phyloP scores from a whole-genome alignment of 1,284 basidiomycete genomes.

The Naganishia sp. region DNA sequence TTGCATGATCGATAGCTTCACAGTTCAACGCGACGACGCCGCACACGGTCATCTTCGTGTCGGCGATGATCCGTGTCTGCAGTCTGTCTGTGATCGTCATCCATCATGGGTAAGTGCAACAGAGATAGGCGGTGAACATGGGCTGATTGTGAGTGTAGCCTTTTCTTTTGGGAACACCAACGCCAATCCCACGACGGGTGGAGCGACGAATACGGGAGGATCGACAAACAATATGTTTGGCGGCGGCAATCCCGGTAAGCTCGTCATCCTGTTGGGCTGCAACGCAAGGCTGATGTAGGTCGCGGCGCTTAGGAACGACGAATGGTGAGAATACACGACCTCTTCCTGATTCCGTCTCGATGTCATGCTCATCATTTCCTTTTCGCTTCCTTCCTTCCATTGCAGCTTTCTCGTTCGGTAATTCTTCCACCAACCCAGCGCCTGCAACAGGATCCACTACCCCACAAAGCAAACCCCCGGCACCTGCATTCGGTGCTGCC shows the following conservation, averaged over 20 bases:
- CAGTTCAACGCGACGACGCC: neutral
- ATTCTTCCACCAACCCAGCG: constrained; percentile 6
- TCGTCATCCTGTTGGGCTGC: neutral
- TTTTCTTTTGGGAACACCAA: constrained; percentile 29
- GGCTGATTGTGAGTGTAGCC: neutral
- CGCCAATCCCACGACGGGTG: neutral
- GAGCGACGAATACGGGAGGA: constrained; percentile 1
- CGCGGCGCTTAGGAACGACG: neutral
- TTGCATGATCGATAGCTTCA: neutral
- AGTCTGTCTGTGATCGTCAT: neutral
- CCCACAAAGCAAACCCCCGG: constrained; percentile 26
- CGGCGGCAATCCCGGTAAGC: constrained; percentile 8
- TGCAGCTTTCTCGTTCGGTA: constrained; percentile 17
- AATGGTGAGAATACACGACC: neutral
- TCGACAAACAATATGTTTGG: constrained; percentile 12
- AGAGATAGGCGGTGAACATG: too few species aligned
- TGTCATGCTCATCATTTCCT: neutral
- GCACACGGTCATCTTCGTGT: neutral
- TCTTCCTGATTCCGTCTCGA: neutral
- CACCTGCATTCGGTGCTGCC: constrained; percentile 2
- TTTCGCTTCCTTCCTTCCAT: neutral
- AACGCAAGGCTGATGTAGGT: neutral
- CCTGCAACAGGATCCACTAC: constrained; percentile 2
- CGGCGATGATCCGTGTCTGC: neutral
- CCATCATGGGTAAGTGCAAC: constrained; percentile 9